A percentile compares a stretch with the other conserved stretches of the same genome.
Evolutionary conservation across 192 early-diverging fungal species (phyloP).

Genomic region (Coemansia sp.): DNA sequence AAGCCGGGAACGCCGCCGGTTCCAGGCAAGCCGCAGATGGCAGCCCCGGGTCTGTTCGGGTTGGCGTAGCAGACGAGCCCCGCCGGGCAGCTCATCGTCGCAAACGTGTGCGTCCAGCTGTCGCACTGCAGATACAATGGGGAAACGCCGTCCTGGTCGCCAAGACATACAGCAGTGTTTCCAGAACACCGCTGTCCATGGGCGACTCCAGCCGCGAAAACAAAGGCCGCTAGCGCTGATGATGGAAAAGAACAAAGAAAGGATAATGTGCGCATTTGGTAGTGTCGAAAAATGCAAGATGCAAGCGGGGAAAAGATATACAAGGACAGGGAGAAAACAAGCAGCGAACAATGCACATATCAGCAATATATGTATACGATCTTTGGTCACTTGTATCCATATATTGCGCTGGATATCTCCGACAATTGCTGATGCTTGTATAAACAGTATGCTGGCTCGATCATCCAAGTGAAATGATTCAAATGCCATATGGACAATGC

Average conservation of each 20-base stretch:
- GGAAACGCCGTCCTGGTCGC: conserved; percentile 39
- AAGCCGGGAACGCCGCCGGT: conserved; percentile 21
- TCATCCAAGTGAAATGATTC: background rate
- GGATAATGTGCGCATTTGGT: background rate
- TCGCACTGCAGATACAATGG: conserved; percentile 45
- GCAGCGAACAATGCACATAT: too few species aligned
- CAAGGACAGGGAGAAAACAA: background rate
- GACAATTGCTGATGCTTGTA: too few species aligned
- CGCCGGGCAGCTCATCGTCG: conserved; percentile 24
- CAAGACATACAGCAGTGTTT: conserved; percentile 36
- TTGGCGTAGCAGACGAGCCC: conserved; percentile 50
- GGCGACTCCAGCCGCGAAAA: background rate
- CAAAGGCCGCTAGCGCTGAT: background rate
- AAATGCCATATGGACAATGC: background rate
- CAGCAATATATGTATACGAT: too few species aligned
- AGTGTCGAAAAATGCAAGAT: too few species aligned
- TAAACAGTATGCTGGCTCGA: too few species aligned
- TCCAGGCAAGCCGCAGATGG: conserved; percentile 39
- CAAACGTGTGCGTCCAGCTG: conserved; percentile 33
- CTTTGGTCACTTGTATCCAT: too few species aligned
- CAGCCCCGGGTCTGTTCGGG: conserved; percentile 26
- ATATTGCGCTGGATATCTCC: too few species aligned
- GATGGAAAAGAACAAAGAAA: background rate
- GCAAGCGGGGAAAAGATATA: too few species aligned
- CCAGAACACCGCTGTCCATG: conserved; percentile 29